phyloP scores from a whole-genome alignment of 768 basidiomycete genomes.

The Leucocoprinus sp. region DNA sequence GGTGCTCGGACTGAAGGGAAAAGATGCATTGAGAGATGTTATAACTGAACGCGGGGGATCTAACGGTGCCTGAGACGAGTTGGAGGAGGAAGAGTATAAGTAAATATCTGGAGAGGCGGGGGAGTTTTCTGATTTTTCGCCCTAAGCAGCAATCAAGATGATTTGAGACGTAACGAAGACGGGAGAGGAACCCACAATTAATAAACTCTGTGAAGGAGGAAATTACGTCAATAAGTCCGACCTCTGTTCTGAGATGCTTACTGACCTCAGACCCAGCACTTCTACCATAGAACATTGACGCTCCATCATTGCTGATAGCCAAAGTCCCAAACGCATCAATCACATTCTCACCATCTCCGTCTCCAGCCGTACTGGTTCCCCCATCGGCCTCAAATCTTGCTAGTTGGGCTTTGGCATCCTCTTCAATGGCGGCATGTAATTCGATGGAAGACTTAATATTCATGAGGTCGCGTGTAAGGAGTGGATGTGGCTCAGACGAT shows the following conservation, averaged over 20 bases:
- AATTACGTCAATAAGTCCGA: slow-evolving; percentile 10
- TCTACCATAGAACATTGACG: slow-evolving; percentile 63
- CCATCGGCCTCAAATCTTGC: background rate
- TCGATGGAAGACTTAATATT: slow-evolving; percentile 65
- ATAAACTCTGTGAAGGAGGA: slow-evolving; percentile 32
- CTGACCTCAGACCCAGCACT: slow-evolving; percentile 66
- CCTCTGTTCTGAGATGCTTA: background rate
- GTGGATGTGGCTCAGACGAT: slow-evolving; percentile 46
- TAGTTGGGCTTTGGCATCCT: slow-evolving; percentile 12
- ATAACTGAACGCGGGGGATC: slow-evolving; percentile 18
- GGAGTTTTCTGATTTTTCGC: background rate
- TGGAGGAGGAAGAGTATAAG: background rate
- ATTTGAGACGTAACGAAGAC: background rate
- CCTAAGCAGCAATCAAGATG: background rate
- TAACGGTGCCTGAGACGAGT: slow-evolving; percentile 8
- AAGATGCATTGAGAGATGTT: slow-evolving; percentile 25
- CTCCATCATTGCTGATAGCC: slow-evolving; percentile 62
- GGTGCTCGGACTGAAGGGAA: slow-evolving; percentile 39
- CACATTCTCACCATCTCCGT: slow-evolving; percentile 40
- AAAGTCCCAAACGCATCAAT: slow-evolving; percentile 66
- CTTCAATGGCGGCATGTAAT: slow-evolving; percentile 48
- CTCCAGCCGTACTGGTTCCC: slow-evolving; percentile 20
- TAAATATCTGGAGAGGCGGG: background rate
- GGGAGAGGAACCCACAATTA: slow-evolving; percentile 39
- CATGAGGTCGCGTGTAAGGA: slow-evolving; percentile 51